Base-by-base conservation (phyloP, 805 yeast species). In the Hanseniaspora singularis region DNA sequence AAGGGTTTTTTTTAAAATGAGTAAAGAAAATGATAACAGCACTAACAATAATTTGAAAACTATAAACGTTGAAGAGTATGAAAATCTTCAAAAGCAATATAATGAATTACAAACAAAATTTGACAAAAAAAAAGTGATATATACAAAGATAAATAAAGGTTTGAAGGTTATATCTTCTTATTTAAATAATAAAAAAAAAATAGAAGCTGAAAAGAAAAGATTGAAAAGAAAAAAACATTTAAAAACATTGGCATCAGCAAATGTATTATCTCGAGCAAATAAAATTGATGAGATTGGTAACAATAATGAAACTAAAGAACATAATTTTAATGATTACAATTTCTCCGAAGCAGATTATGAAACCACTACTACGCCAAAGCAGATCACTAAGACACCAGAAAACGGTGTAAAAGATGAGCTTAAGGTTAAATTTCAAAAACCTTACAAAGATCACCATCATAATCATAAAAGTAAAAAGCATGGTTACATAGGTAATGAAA, bases 261-360 rank as follows among this genome's bases (percentile, higher is more conserved):
- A n/a, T n/a, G n/a, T n/a, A n/a, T n/a, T n/a, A n/a, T n/a, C n/a
- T n/a, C n/a, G n/a, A n/a, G n/a, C n/a, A n/a, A n/a, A n/a, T n/a
- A n/a, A n/a, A n/a, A n/a, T n/a, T n/a, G n/a, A n/a, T n/a, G n/a
- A n/a, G n/a, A n/a, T n/a, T n/a, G n/a, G n/a, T 26, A 11, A 26
- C 7, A 26, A 26, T 7, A 26, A 26, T 26, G 28, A 26, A 26
- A 7, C 28, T 7, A 26, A 26, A 8, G 28, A 39, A 12, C 31
- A 37, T 5, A 30, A 26, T 22, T 44, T 37, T 22, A 44, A 31
- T 10, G 41, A 44, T 10, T 44, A 44, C 38, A 44, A 44, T 32
- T 44, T 44, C 20, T 44, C 48, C 12, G 48, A 44, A 24, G 48
- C 48, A 8, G 48, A 44, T 19, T 44, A 44, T 22, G 48, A 44